Percentiles rank a stretch among this genome's conserved stretches.
phyloP scores from a whole-genome alignment of 345 rosid genomes.

The Rhodomyrtus tomentosa region DNA sequence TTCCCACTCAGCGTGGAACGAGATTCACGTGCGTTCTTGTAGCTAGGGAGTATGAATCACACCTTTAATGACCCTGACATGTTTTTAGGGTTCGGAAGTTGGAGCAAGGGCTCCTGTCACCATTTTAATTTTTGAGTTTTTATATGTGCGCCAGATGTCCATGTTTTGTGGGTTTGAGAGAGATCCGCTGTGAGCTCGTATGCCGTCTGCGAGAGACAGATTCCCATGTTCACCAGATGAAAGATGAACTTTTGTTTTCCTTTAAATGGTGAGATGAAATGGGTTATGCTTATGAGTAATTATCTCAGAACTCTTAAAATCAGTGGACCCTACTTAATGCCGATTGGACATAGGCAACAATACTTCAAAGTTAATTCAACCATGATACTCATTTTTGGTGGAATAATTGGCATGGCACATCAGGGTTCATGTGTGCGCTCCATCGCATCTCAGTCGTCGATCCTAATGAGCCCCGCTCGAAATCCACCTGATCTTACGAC shows the following conservation, averaged over 20 bases:
- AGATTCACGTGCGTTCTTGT: too few species aligned
- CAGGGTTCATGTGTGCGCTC: neutral
- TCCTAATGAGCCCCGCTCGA: neutral
- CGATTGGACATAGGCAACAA: neutral
- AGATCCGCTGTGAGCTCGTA: neutral
- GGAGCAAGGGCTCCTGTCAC: neutral
- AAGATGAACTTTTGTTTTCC: too few species aligned
- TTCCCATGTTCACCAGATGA: neutral
- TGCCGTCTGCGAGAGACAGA: neutral
- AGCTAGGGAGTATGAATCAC: too few species aligned
- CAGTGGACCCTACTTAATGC: neutral
- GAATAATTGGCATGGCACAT: neutral
- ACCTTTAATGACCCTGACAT: too few species aligned
- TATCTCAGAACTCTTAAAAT: neutral
- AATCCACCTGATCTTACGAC: neutral
- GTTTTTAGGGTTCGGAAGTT: neutral
- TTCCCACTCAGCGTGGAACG: too few species aligned
- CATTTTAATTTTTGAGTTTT: neutral
- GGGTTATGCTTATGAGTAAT: neutral
- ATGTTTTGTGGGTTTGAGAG: neutral
- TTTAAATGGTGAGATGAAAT: neutral
- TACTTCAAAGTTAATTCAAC: neutral
- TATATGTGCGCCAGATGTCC: neutral
- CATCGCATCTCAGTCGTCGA: neutral
- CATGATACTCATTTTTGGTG: neutral